A percentile compares a stretch with the other conserved stretches of the same genome.
Conservation (phyloP, 192 early-diverging fungal species). For the Rhizophagus sp. region DNA sequence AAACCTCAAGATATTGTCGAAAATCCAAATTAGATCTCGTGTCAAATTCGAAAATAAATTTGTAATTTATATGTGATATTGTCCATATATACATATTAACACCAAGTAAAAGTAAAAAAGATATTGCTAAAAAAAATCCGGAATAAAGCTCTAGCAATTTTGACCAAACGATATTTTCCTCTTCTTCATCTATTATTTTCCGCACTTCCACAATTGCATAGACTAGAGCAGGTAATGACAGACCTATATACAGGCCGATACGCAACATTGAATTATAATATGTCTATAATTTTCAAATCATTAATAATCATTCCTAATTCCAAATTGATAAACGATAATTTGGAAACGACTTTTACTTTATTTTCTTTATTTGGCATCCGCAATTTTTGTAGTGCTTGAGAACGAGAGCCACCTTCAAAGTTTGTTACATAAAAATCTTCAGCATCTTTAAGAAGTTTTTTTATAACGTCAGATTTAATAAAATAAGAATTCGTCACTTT, state of each 20-base stretch:
- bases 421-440: slow-evolving; percentile 63
- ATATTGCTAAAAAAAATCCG: slow-evolving; percentile 58
- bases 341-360: not conserved
- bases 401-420: slow-evolving; percentile 66
- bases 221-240: slow-evolving; percentile 53
- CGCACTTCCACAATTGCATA: slow-evolving; percentile 34
- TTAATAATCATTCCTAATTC: not conserved
- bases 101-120: slow-evolving; percentile 63
- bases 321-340: not conserved
- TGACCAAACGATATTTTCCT: too few relatives aligned
- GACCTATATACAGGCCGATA: slow-evolving; percentile 63
- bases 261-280: slow-evolving; percentile 41
- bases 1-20: slow-evolving; percentile 70
- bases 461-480: slow-evolving; percentile 53
- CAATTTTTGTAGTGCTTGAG: slow-evolving; percentile 64
- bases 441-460: slow-evolving; percentile 60
- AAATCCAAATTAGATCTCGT: slow-evolving; percentile 67
- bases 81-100: slow-evolving; percentile 67
- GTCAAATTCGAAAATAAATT: slow-evolving; percentile 80
- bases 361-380: slow-evolving; percentile 48
- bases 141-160: slow-evolving; percentile 53
- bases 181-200: too few relatives aligned
- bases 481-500: slow-evolving; percentile 57
- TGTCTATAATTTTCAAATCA: not conserved
- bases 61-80: slow-evolving; percentile 72